Conservation (phyloP, 495 filamentous ascomycete genomes). For the Podospora conica region DNA sequence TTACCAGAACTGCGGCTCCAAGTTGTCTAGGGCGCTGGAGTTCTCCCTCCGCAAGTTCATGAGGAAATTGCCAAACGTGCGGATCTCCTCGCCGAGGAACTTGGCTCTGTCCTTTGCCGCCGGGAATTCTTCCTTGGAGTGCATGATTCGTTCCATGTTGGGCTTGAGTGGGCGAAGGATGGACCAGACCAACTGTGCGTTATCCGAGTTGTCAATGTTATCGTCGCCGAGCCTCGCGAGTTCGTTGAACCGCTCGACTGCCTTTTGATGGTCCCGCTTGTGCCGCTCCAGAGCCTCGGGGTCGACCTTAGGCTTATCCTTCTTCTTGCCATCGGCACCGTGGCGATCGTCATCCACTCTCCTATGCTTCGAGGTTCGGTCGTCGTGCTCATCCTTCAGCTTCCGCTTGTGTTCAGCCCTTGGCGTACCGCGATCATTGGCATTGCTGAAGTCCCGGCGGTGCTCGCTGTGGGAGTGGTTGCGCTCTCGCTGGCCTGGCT, state of each 20-base stretch:
- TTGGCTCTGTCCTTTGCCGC: constrained; percentile 41
- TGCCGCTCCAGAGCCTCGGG: constrained; percentile 30
- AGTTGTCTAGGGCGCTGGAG: constrained; percentile 29
- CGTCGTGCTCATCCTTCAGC: constrained; percentile 32
- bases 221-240: constrained; percentile 27
- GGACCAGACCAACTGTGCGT: constrained; percentile 36
- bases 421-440: constrained; percentile 38
- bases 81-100: constrained; percentile 41
- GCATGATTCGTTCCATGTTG: constrained; percentile 38
- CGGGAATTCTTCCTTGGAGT: constrained; percentile 38
- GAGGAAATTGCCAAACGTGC: constrained; percentile 41
- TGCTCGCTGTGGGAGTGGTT: constrained; percentile 41
- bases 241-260: constrained; percentile 31
- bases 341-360: constrained; percentile 28
- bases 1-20: constrained; percentile 45
- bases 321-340: constrained; percentile 23
- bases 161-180: constrained; percentile 39
- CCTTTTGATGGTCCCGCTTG: constrained; percentile 28
- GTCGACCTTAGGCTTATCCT: constrained; percentile 29
- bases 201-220: constrained; percentile 29
- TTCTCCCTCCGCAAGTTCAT: constrained; percentile 33
- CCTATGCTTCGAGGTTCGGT: constrained; percentile 30
- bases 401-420: constrained; percentile 43
- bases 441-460: constrained; percentile 42
- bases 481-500: constrained; percentile 34